Evolutionary conservation across 2,329 filamentous ascomycete genomes (phyloP).

Genomic region (Lachnellula subtilissima): DNA sequence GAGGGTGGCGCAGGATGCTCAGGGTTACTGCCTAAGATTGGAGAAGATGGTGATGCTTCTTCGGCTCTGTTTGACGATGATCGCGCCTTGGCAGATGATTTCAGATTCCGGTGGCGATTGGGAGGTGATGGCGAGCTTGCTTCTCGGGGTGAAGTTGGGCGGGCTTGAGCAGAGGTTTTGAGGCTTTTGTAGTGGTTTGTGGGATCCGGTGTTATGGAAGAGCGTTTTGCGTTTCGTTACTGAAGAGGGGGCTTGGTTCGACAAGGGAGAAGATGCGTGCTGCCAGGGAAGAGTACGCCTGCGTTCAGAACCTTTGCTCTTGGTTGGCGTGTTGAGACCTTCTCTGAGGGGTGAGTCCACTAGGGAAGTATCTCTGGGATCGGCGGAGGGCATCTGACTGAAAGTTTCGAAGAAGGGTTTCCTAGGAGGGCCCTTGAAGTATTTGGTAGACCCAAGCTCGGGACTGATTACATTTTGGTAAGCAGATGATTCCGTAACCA

Average conservation of each 20-base stretch:
- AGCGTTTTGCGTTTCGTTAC: not conserved
- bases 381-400: not conserved
- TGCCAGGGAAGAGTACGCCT: not conserved
- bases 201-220: not conserved
- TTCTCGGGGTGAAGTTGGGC: not conserved
- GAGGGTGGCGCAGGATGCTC: not conserved
- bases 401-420: constrained; percentile 13
- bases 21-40: not conserved
- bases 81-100: too few relatives aligned
- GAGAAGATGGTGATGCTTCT: not conserved
- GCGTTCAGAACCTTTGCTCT: not conserved
- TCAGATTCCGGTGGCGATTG: too few relatives aligned
- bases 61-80: too few relatives aligned
- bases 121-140: too few relatives aligned
- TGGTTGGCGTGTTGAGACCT: not conserved
- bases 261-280: not conserved
- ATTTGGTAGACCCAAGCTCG: not conserved
- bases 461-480: not conserved
- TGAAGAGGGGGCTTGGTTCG: not conserved
- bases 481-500: not conserved
- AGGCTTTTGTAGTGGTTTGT: not conserved
- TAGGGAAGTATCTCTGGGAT: not conserved
- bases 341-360: not conserved
- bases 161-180: not conserved
- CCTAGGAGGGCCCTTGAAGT: not conserved